Conservation (phyloP, 2,329 filamentous ascomycete genomes). For the Ascosphaera aggregata region DNA sequence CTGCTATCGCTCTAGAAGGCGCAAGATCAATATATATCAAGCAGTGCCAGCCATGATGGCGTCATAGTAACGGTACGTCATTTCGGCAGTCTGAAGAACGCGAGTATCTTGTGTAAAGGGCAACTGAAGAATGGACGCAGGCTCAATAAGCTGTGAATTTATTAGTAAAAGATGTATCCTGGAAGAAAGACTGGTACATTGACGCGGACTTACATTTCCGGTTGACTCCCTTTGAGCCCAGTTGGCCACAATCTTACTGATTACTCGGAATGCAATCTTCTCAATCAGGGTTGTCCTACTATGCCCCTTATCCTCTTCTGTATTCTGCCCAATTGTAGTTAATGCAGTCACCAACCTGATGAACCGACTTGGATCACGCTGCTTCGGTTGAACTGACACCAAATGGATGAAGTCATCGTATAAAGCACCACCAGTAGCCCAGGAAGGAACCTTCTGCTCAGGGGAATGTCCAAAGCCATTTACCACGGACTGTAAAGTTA, state of each 20-base stretch:
- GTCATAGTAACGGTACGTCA: constrained; percentile 46
- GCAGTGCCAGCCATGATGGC: constrained; percentile 32
- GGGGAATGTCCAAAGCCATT: constrained; percentile 42
- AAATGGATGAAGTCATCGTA: constrained; percentile 42
- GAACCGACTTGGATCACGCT: constrained; percentile 19
- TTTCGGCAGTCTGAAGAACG: constrained; percentile 43
- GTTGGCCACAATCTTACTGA: constrained; percentile 49
- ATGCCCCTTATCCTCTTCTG: constrained; percentile 25
- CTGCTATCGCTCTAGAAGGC: neutral
- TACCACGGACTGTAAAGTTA: constrained; percentile 43
- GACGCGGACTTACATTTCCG: constrained; percentile 27
- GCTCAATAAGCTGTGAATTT: constrained; percentile 11
- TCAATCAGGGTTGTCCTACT: constrained; percentile 28
- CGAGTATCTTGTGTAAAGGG: constrained; percentile 47
- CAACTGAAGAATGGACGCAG: constrained; percentile 17
- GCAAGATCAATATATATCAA: constrained; percentile 6
- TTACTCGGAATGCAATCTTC: constrained; percentile 57
- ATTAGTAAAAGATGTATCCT: constrained; percentile 3
- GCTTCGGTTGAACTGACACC: constrained; percentile 16
- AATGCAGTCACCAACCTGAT: constrained; percentile 26
- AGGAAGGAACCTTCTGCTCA: constrained; percentile 40
- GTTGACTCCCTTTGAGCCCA: constrained; percentile 35
- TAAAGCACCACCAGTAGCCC: constrained; percentile 58
- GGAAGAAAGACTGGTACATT: neutral
- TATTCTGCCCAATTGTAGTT: constrained; percentile 16